phyloP scores from a whole-genome alignment of 345 rosid species.

The Rhodamnia rubescens region DNA sequence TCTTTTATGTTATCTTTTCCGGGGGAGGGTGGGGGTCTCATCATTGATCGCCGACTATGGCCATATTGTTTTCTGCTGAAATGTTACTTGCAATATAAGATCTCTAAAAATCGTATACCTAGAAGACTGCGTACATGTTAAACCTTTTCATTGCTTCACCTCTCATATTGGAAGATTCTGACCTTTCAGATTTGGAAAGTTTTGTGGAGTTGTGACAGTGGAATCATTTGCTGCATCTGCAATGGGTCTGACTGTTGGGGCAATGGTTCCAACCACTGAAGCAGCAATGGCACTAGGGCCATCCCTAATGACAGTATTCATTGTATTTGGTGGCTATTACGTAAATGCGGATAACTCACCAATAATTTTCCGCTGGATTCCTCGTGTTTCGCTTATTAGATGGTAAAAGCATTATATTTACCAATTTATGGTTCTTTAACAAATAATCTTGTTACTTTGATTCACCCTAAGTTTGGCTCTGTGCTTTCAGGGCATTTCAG shows the following conservation, averaged over 20 bases:
- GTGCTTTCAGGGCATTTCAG: constrained; percentile 77
- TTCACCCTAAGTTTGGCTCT: neutral
- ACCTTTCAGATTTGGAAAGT: constrained; percentile 39
- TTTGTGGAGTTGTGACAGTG: constrained; percentile 82
- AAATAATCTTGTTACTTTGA: neutral
- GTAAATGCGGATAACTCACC: constrained; percentile 88
- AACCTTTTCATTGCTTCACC: neutral
- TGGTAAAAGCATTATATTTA: constrained; percentile 33
- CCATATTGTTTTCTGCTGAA: neutral
- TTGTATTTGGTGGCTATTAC: constrained; percentile 91
- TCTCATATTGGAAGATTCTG: neutral
- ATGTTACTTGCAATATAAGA: neutral
- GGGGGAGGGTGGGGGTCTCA: neutral
- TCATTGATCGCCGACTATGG: neutral
- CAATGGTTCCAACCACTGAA: constrained; percentile 93
- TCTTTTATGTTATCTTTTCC: neutral
- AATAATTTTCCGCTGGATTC: constrained; percentile 87
- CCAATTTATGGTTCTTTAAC: neutral
- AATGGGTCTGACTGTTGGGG: constrained; percentile 97
- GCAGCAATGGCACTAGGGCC: constrained; percentile 99
- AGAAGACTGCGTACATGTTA: neutral
- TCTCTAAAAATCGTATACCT: neutral
- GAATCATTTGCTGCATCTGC: constrained; percentile 99
- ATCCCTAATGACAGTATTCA: constrained; percentile 93
- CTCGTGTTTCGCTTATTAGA: constrained; percentile 77